Base-by-base conservation (phyloP, 257 asterid species). In the Solanum chilense region DNA sequence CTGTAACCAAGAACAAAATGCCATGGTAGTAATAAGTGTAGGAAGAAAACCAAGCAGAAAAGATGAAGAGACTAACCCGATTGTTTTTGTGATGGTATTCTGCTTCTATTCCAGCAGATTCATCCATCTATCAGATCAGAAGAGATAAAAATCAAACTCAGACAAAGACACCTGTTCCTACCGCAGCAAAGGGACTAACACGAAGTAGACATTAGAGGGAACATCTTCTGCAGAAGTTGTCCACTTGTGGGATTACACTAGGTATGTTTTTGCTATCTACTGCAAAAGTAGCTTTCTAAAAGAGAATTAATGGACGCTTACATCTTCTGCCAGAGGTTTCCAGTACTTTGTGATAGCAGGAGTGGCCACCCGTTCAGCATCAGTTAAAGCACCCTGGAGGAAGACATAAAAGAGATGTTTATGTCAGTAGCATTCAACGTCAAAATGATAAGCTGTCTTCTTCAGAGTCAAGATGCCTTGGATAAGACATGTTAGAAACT, bases 241-340 rank as follows among this genome's bases (percentile, higher is more conserved):
- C 35, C 35, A 66, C 73, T 66, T 66, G 33, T 12, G 73, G 35
- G 35, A 66, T 66, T 25, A 66, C 73, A 66, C 35, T 5, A 14
- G 35, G 73, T 66, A 66, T 25, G 10, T 12, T 66, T 25, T 8
- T 56, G 20, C 25, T 64, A 77, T 77, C 83, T 77, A 62, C 25
- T 44, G 33, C 44, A 47, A 80, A 80, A 90, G 89, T 14, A 64
- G 60, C 69, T 87, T 44, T 18, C 68, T 33, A 49, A 88, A 73
- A 86, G 69, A 83, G 85, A 91, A 35, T 74, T 9, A 14, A 77
- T 39, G 89, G 77, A 88, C 86, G 70, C 99, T 94, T 92, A 97
- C 99, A 92, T 97, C 99, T 66, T 95, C 99, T 86, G 99, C 99
- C 92, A 97, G 91, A 18, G 97, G 97, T 91, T 94, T 95, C 99